Base-by-base conservation (phyloP, 768 basidiomycete genomes). In the Suillus lakei region DNA sequence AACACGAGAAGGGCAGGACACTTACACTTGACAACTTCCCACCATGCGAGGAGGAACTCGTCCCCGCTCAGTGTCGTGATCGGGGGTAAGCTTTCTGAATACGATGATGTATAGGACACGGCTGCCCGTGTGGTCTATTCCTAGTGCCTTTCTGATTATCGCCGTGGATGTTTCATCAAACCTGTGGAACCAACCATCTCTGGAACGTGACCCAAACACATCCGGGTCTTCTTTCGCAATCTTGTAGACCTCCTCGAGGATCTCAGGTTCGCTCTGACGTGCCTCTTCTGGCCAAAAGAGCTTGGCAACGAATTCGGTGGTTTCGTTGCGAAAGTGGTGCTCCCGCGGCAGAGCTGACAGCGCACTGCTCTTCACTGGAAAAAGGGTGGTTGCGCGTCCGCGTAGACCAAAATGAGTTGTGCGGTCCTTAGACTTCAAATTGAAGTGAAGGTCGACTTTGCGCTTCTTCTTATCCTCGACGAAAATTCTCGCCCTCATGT, bases 361-460 rank as follows among this genome's bases (percentile, higher is more conserved):
- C n/a, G n/a, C n/a, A n/a, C 9, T 3, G 6, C 36, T 38, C 5
- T 13, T 18, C 30, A 59, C 36, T 6, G 58, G 41, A 21, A 32
- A 36, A 8, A 59, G 36, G 26, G 32, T 59, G 36, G 58, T 41
- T 38, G 38, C 58, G 13, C 38, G 38, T 23, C 21, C 36, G 4
- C 58, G 58, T 3, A 60, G 58, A 28, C 58, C 38, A 10, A 59
- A 60, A 23, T 60, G 58, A 41, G 36, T 59, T 4, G 36, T 36
- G 54, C 54, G 23, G 13, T 26, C 23, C 1, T 34, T 6, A 41
- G 28, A 41, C n/a, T 59, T 7, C 34, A 32, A 16, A n/a, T 55
- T 13, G 3, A 59, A 38, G 0, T 3, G 6, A 10, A 59, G 23
- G 18, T 32, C 58, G 6, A 59, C 58, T n/a, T n/a, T n/a, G 8